A percentile compares a stretch with the other conserved stretches of the same genome.
phyloP scores from a whole-genome alignment of 2,329 filamentous ascomycete genomes.

The Colletotrichum falcatum region DNA sequence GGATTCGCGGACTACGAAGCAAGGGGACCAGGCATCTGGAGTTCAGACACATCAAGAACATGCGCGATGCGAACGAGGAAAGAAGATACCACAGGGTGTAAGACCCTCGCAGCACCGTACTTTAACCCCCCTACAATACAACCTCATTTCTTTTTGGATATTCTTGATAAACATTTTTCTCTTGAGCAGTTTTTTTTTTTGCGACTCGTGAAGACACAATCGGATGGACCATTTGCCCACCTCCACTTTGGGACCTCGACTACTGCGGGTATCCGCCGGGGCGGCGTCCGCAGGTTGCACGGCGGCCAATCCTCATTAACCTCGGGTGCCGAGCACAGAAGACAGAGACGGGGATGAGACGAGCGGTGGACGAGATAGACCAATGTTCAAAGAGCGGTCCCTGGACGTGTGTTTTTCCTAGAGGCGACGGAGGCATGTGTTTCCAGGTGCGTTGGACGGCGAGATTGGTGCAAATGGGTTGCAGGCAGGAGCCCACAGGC shows the following conservation, averaged over 20 bases:
- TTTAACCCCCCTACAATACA: not conserved
- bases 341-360: not conserved
- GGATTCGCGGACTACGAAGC: not conserved
- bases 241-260: not conserved
- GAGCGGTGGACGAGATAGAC: not conserved
- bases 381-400: not conserved
- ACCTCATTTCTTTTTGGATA: not conserved
- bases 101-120: conserved; percentile 3
- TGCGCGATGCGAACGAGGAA: conserved; percentile 13
- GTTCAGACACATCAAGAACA: not conserved
- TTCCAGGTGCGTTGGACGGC: not conserved
- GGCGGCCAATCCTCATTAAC: not conserved
- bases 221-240: not conserved
- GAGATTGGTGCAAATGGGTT: conserved; percentile 5
- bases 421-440: conserved; percentile 2
- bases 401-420: too few species aligned
- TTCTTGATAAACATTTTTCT: not conserved
- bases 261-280: not conserved
- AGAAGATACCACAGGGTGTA: conserved; percentile 35
- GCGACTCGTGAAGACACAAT: not conserved
- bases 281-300: not conserved
- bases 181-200: not conserved
- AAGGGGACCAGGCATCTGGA: not conserved
- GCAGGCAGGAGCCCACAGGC: not conserved
- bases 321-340: not conserved